A percentile compares a stretch with the other conserved stretches of the same genome.
phyloP scores from a whole-genome alignment of 306 rosid species.

The Hylodesmum podocarpum region DNA sequence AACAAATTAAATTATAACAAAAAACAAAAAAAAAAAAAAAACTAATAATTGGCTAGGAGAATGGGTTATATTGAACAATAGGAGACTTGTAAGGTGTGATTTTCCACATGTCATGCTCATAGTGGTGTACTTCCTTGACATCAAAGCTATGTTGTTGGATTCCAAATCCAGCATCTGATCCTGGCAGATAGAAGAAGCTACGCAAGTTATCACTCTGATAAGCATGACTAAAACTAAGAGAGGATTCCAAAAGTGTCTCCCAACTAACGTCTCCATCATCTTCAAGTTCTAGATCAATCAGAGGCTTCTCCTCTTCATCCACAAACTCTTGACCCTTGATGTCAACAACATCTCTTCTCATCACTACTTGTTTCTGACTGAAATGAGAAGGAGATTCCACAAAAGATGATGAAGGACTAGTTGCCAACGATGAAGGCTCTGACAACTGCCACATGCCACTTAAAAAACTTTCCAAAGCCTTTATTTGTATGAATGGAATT shows the following conservation, averaged over 20 bases:
- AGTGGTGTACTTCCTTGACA: neutral
- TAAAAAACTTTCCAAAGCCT: conserved; percentile 53
- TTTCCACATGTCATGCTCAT: neutral
- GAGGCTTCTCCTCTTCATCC: conserved; percentile 46
- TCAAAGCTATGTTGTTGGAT: neutral
- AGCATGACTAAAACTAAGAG: conserved; percentile 33
- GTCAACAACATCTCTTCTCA: neutral
- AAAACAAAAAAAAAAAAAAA: too few relatives aligned
- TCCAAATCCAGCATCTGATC: neutral
- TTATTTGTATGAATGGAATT: conserved; percentile 56
- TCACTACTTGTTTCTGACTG: neutral
- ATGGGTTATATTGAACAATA: conserved; percentile 37
- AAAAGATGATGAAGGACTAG: conserved; percentile 25
- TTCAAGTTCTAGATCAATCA: conserved; percentile 43
- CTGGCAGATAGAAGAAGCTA: neutral
- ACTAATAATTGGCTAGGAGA: conserved; percentile 24
- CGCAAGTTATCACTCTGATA: conserved; percentile 13
- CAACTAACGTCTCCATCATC: conserved; percentile 37
- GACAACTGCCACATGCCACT: conserved; percentile 73
- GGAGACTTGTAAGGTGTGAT: conserved; percentile 22
- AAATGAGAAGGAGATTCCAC: conserved; percentile 9
- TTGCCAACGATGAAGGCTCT: conserved; percentile 39
- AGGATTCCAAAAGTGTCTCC: conserved; percentile 73
- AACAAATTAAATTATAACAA: neutral
- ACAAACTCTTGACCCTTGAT: conserved; percentile 30